A percentile compares a stretch with the other conserved stretches of the same genome.
Evolutionary conservation across 106 monocot species (phyloP).

Genomic region (Chionographis japonica): DNA sequence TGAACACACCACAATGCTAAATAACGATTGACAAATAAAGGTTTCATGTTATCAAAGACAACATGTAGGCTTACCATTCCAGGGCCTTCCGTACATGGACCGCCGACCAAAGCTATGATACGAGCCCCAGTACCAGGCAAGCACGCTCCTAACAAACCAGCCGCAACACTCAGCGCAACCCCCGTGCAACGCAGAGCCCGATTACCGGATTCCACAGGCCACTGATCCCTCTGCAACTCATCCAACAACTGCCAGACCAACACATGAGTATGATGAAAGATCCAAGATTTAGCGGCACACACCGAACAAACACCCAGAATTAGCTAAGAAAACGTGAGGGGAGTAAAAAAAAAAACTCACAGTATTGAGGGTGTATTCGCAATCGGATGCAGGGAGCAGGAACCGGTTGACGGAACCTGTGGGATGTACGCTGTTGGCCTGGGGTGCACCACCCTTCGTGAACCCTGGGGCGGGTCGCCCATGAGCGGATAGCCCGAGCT

Average conservation of each 20-base stretch:
- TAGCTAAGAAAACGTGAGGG: neutral
- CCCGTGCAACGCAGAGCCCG: slow-evolving; percentile 83
- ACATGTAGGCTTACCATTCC: slow-evolving; percentile 68
- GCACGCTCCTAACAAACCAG: slow-evolving; percentile 85
- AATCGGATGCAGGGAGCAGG: slow-evolving; percentile 82
- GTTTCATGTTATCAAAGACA: neutral
- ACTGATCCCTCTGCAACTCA: slow-evolving; percentile 93
- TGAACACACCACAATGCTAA: too few species aligned
- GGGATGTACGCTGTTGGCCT: slow-evolving; percentile 31
- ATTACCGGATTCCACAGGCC: slow-evolving; percentile 81
- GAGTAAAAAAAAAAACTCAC: slow-evolving; percentile 24
- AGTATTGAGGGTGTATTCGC: slow-evolving; percentile 81
- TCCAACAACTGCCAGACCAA: slow-evolving; percentile 65
- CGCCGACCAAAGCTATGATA: slow-evolving; percentile 89
- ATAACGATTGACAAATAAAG: neutral
- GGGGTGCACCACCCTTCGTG: slow-evolving; percentile 17
- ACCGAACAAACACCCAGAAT: neutral
- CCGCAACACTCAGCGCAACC: slow-evolving; percentile 88
- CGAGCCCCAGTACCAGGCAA: slow-evolving; percentile 92
- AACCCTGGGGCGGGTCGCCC: slow-evolving; percentile 18
- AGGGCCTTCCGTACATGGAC: slow-evolving; percentile 94
- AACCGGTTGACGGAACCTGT: slow-evolving; percentile 56
- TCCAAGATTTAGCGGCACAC: neutral
- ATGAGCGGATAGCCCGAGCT: slow-evolving; percentile 63
- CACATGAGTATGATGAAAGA: neutral